Conservation (phyloP, 495 filamentous ascomycete species). For the Penicillium verhagenii region DNA sequence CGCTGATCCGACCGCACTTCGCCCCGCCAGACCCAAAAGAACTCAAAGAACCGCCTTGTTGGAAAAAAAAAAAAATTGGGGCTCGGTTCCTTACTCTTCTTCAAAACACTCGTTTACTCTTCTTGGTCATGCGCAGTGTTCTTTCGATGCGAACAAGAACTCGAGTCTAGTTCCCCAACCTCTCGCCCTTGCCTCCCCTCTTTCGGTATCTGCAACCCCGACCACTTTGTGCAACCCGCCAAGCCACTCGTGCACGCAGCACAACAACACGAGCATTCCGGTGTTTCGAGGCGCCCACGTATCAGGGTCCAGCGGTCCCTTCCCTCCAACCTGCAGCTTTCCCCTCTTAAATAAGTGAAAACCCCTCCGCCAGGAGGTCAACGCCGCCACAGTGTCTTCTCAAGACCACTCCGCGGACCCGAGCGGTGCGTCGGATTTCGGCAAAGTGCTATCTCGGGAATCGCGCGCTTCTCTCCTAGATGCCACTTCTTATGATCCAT, state of each 20-base stretch:
- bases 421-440: conserved; percentile 46
- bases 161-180: neutral
- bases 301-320: conserved; percentile 16
- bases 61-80: neutral
- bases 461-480: conserved; percentile 65
- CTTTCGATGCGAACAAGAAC: neutral
- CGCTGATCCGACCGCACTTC: conserved; percentile 1
- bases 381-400: conserved; percentile 42
- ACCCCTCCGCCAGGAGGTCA: conserved; percentile 30
- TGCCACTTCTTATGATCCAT: conserved; percentile 56
- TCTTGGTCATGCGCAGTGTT: neutral
- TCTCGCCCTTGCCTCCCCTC: neutral
- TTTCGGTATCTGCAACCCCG: conserved; percentile 1
- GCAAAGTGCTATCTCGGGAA: conserved; percentile 62
- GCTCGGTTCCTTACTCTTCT: neutral
- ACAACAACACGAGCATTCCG: conserved; percentile 19
- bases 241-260: no score
- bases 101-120: neutral
- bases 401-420: conserved; percentile 25
- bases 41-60: neutral
- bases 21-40: conserved; percentile 5
- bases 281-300: conserved; percentile 15
- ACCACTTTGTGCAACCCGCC: conserved; percentile 11
- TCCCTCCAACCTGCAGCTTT: conserved; percentile 12
- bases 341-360: conserved; percentile 1